Base-by-base conservation (phyloP, 768 basidiomycete genomes). In the Psilocybe subaeruginosa region DNA sequence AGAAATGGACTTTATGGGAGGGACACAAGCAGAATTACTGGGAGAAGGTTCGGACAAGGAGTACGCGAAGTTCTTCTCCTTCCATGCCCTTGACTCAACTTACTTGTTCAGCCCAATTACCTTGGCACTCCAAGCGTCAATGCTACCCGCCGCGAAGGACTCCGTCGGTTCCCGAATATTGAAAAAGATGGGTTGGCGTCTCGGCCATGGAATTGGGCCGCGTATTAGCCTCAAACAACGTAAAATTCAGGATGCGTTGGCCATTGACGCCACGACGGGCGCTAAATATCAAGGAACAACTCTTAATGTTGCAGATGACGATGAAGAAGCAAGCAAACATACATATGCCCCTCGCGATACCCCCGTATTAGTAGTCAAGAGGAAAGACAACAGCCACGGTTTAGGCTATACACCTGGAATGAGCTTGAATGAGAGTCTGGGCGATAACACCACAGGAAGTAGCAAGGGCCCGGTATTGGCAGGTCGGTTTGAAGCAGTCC, bases 151-250 rank as follows among this genome's bases (percentile, higher is more conserved):
- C 1, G 84, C 92, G 0, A 84, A 87, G 23, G 89, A 94, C 61
- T 94, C 93, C 2, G 82, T 88, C 29, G 97, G 97, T 0, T 89
- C 92, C 3, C 86, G 87, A 37, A 86, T 99, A 6, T 82, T 99
- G 56, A 90, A 89, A 77, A 96, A 94, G 76, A 95, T 98, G 90
- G 97, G 97, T 0, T 98, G 97, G 97, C 81, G 90, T 45, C 74
- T 87, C 0, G 97, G 96, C 1, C 95, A 96, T 74, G 97, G 97
- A 11, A 87, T 99, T 17, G 97, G 97, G 0, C 95, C 96, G 3
- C 85, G 97, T 9, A 80, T 99, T 31, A 87, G 93, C 4, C 83
- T 90, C 64, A 82, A 86, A 37, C 87, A 92, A 69, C 86, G 91
- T 47, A 87, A 84, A 64, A 75, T 85, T 16, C 93, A 96, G 71